These are phyloP conservation scores for Pleurotus tuber-regium DNA, from an alignment of 768 basidiomycete species.

Conservation along the genomic window DNA sequence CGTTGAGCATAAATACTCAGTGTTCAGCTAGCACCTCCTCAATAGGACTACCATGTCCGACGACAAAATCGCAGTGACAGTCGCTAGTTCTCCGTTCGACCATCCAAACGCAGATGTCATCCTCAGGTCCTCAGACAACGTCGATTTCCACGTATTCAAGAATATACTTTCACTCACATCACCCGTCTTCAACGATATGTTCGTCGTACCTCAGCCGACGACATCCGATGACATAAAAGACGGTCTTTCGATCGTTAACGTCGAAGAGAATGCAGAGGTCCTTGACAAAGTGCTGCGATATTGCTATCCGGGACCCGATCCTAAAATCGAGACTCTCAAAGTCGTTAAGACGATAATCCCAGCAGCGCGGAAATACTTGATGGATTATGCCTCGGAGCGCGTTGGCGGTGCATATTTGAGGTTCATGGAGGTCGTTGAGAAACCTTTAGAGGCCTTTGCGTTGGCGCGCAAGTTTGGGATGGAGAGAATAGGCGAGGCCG, in stretches of 20 bases:
- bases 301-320: neutral
- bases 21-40: too few relatives aligned
- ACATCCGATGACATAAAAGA: too few relatives aligned
- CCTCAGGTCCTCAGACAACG: constrained; percentile 3
- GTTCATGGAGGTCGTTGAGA: neutral
- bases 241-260: too few relatives aligned
- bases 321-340: neutral
- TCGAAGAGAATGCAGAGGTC: neutral
- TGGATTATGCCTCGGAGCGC: neutral
- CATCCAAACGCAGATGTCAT: constrained; percentile 2
- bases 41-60: too few relatives aligned
- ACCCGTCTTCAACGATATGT: constrained; percentile 3
- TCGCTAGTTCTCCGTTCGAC: constrained; percentile 10
- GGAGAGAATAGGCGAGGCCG: neutral
- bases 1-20: too few relatives aligned
- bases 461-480: neutral
- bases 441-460: neutral
- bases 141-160: neutral
- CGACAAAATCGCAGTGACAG: too few relatives aligned
- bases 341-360: neutral
- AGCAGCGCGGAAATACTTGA: neutral
- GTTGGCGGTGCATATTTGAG: neutral
- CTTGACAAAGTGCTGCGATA: neutral
- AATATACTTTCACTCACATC: neutral
- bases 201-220: neutral